phyloP scores from a whole-genome alignment of 75 land plant genomes.

The Picea glauca region DNA sequence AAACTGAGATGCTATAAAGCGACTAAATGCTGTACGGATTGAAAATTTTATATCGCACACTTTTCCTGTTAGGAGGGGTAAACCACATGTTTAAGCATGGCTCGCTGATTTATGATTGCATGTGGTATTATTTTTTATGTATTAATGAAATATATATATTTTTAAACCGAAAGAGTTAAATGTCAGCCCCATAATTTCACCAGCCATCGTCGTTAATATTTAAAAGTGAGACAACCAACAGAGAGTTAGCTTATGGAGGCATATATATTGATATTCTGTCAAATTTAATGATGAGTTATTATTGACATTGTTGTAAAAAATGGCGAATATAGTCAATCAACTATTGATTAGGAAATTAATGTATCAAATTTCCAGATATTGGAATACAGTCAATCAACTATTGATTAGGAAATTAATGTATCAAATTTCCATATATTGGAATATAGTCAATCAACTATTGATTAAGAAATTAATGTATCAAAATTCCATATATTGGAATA shows the following conservation, averaged over 20 bases:
- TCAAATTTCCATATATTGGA: too few relatives aligned
- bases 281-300: neutral
- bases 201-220: neutral
- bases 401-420: too few relatives aligned
- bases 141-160: neutral
- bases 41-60: too few relatives aligned
- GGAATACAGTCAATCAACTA: too few relatives aligned
- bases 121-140: neutral
- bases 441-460: too few relatives aligned
- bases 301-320: neutral
- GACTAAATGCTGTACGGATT: too few relatives aligned
- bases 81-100: neutral
- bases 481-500: too few relatives aligned
- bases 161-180: neutral
- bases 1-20: too few relatives aligned
- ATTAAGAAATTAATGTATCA: too few relatives aligned
- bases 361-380: too few relatives aligned
- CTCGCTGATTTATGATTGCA: neutral
- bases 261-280: neutral
- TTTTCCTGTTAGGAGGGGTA: neutral
- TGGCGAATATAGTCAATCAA: too few relatives aligned
- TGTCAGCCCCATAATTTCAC: neutral
- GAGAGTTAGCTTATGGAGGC: neutral
- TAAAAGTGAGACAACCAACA: neutral
- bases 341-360: too few relatives aligned